Evolutionary conservation across 768 basidiomycete genomes (phyloP).

Genomic region (Suillus alpinus): DNA sequence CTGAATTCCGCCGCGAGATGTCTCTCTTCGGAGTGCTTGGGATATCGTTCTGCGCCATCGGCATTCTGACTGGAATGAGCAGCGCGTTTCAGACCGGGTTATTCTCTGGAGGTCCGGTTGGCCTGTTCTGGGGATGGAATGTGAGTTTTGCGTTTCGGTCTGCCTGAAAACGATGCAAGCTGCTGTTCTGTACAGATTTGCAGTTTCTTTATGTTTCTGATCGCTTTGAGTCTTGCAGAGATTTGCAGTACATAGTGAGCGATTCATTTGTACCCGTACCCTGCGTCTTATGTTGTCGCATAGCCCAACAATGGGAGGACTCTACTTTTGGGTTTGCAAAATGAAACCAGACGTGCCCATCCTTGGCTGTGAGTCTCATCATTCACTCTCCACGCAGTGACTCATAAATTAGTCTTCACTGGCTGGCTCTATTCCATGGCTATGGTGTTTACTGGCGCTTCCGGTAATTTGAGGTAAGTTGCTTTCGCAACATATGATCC

Average conservation of each 20-base stretch:
- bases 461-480: constrained; percentile 50
- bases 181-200: constrained; percentile 37
- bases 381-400: not conserved
- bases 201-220: constrained; percentile 56
- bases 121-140: constrained; percentile 65
- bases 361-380: constrained; percentile 45
- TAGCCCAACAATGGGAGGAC: constrained; percentile 54
- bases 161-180: not conserved
- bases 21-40: constrained; percentile 56
- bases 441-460: constrained; percentile 58
- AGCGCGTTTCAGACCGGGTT: constrained; percentile 58
- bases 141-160: constrained; percentile 27
- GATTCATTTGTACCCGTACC: too few species aligned
- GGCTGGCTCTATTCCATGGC: constrained; percentile 63
- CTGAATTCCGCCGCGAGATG: constrained; percentile 57
- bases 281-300: not conserved
- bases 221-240: constrained; percentile 54
- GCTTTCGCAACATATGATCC: not conserved
- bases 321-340: constrained; percentile 64
- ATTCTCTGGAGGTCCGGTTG: constrained; percentile 56
- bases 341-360: constrained; percentile 55
- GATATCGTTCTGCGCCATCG: constrained; percentile 59
- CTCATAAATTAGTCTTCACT: constrained; percentile 32
- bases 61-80: constrained; percentile 60
- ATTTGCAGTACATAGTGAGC: constrained; percentile 62